Percentiles rank a stretch among this genome's conserved stretches.
These are phyloP conservation scores for Calonectria pseudoturangicola DNA, from an alignment of 2,329 filamentous ascomycete species.

Conservation along the genomic window DNA sequence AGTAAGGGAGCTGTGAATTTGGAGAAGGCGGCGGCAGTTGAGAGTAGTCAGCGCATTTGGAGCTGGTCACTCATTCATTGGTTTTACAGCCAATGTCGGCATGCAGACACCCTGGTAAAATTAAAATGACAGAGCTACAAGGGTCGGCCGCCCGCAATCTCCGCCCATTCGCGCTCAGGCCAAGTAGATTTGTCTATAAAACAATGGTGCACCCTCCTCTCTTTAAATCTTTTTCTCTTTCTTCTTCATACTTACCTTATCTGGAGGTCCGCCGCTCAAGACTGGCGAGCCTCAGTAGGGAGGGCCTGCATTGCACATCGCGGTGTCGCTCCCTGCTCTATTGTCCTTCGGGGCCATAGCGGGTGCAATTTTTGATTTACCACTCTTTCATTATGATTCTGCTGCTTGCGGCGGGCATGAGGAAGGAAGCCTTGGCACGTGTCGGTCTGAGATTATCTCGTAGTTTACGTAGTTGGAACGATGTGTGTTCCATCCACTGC, in stretches of 20 bases:
- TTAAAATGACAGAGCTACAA: no score
- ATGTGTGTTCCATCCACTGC: no score
- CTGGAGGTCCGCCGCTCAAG: slow-evolving; percentile 66
- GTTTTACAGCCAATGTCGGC: no score
- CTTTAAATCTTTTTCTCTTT: slow-evolving; percentile 59
- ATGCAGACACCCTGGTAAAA: no score
- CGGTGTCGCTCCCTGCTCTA: neutral
- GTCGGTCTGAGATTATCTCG: no score
- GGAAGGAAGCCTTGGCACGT: neutral
- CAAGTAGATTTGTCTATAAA: neutral
- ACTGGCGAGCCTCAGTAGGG: slow-evolving; percentile 64
- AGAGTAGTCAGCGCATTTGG: no score
- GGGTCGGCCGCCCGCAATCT: no score
- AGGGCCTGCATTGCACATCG: slow-evolving; percentile 73
- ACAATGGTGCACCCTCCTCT: neutral
- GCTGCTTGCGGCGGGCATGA: slow-evolving; percentile 2
- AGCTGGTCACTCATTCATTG: no score
- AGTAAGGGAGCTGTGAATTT: no score
- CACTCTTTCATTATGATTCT: slow-evolving; percentile 64
- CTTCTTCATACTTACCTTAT: slow-evolving; percentile 75
- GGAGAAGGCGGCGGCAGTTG: no score
- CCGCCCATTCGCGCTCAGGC: neutral
- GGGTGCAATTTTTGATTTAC: slow-evolving; percentile 72
- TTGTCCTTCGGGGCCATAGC: slow-evolving; percentile 69
- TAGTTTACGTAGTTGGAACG: no score